Evolutionary conservation across 73 alveolate species (phyloP).

Genomic region (Paramecium caudatum): DNA sequence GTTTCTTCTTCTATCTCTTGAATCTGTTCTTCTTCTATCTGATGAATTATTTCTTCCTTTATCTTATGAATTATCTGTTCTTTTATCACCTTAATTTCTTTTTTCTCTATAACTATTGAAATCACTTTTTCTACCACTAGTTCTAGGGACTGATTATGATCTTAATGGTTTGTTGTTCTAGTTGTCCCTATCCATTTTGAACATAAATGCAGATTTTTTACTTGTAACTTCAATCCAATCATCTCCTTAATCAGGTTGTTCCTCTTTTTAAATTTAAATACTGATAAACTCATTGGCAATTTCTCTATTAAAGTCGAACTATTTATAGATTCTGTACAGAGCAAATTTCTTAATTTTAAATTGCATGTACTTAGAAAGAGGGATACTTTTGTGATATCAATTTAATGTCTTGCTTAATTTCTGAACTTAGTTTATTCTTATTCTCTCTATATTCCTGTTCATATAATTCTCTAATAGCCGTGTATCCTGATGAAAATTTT

Average conservation of each 20-base stretch:
- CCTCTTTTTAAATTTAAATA: slow-evolving; percentile 29
- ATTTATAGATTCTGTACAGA: slow-evolving; percentile 32
- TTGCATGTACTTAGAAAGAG: slow-evolving; percentile 42
- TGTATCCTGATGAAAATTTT: neutral
- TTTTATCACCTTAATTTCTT: no score
- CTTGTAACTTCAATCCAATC: slow-evolving; percentile 58
- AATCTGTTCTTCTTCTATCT: neutral
- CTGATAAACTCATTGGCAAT: slow-evolving; percentile 56
- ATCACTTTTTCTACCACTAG: no score
- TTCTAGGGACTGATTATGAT: slow-evolving; percentile 32
- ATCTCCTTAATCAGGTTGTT: slow-evolving; percentile 3
- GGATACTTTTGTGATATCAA: slow-evolving; percentile 36
- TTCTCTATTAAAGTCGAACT: slow-evolving; percentile 58
- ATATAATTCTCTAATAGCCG: slow-evolving; percentile 1
- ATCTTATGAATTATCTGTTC: no score
- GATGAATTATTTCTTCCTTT: neutral
- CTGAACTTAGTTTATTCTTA: slow-evolving; percentile 37
- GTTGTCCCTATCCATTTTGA: no score
- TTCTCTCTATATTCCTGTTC: slow-evolving; percentile 44
- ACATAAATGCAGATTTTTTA: neutral
- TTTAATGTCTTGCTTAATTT: slow-evolving; percentile 38
- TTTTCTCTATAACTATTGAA: no score
- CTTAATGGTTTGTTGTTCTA: neutral
- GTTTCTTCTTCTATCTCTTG: slow-evolving; percentile 18
- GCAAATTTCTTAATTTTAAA: slow-evolving; percentile 54